phyloP scores from a whole-genome alignment of 371 early-diverging fungal species.

The Zopfochytrium polystomum region DNA sequence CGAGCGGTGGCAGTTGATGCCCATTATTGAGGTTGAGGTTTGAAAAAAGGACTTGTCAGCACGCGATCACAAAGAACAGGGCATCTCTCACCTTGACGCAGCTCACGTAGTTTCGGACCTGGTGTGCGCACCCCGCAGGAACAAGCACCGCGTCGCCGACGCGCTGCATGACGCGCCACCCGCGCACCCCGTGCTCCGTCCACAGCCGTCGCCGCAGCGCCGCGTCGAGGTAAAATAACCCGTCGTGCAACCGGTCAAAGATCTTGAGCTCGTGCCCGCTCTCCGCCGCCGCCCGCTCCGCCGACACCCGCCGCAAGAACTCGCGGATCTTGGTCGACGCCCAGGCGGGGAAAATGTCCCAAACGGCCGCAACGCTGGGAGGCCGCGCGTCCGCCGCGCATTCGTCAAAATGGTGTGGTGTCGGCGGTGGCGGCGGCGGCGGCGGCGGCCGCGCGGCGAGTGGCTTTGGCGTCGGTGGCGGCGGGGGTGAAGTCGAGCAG shows the following conservation, averaged over 20 bases:
- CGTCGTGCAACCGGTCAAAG: constrained; percentile 64
- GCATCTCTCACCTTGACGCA: constrained; percentile 56
- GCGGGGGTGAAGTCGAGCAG: neutral
- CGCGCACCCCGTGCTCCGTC: constrained; percentile 38
- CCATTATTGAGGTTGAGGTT: too few relatives aligned
- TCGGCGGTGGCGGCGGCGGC: constrained; percentile 1
- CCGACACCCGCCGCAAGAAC: constrained; percentile 52
- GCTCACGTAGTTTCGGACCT: constrained; percentile 62
- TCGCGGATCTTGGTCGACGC: constrained; percentile 42
- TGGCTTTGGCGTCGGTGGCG: neutral
- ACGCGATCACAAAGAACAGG: neutral
- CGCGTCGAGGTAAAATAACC: constrained; percentile 55
- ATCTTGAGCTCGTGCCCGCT: neutral
- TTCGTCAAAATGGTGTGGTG: constrained; percentile 4
- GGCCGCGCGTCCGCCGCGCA: constrained; percentile 1
- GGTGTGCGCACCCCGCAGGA: constrained; percentile 74
- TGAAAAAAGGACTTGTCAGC: neutral
- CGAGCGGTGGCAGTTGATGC: too few relatives aligned
- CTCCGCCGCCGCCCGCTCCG: constrained; percentile 1
- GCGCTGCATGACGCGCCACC: constrained; percentile 59
- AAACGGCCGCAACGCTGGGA: constrained; percentile 54
- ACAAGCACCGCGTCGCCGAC: constrained; percentile 71
- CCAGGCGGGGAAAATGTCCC: constrained; percentile 64
- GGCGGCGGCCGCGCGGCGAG: neutral
- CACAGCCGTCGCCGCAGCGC: constrained; percentile 41